These are phyloP conservation scores for Crucibulum laeve DNA, from an alignment of 768 basidiomycete genomes.

Conservation along the genomic window DNA sequence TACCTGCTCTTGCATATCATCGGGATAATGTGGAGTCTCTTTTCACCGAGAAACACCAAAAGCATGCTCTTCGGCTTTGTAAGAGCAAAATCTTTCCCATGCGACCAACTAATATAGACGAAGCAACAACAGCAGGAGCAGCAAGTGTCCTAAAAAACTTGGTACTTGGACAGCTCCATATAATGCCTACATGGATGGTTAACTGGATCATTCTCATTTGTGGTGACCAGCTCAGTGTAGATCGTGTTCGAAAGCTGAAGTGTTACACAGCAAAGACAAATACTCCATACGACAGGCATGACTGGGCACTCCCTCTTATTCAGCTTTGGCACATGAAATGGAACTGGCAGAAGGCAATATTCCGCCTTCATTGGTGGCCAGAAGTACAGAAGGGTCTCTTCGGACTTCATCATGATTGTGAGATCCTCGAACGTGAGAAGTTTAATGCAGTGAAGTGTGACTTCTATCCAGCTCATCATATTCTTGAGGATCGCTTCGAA, in stretches of 20 bases:
- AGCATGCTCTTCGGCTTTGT: constrained; percentile 9
- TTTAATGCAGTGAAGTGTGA: constrained; percentile 12
- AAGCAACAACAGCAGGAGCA: constrained; percentile 7
- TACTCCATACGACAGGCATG: constrained; percentile 2
- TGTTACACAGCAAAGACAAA: constrained; percentile 6
- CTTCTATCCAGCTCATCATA: constrained; percentile 12
- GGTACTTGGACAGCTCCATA: constrained; percentile 6
- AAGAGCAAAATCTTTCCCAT: constrained; percentile 7
- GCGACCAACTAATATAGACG: constrained; percentile 9
- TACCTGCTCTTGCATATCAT: background rate
- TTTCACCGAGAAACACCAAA: background rate
- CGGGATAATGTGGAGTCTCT: background rate
- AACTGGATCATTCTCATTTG: constrained; percentile 9
- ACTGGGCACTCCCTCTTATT: constrained; percentile 14
- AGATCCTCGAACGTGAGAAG: constrained; percentile 2
- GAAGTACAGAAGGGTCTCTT: constrained; percentile 2
- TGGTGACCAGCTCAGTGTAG: constrained; percentile 14
- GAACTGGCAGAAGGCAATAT: constrained; percentile 11
- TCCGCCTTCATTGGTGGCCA: constrained; percentile 8
- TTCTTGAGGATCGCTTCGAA: constrained; percentile 12
- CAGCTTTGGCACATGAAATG: constrained; percentile 16
- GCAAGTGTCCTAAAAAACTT: constrained; percentile 7
- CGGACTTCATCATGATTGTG: constrained; percentile 8
- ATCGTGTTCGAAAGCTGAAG: constrained; percentile 9
- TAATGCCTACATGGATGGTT: constrained; percentile 1